These are phyloP conservation scores for Magnaporthiopsis rhizophila DNA, from an alignment of 2,329 filamentous ascomycete species.

Conservation along the genomic window DNA sequence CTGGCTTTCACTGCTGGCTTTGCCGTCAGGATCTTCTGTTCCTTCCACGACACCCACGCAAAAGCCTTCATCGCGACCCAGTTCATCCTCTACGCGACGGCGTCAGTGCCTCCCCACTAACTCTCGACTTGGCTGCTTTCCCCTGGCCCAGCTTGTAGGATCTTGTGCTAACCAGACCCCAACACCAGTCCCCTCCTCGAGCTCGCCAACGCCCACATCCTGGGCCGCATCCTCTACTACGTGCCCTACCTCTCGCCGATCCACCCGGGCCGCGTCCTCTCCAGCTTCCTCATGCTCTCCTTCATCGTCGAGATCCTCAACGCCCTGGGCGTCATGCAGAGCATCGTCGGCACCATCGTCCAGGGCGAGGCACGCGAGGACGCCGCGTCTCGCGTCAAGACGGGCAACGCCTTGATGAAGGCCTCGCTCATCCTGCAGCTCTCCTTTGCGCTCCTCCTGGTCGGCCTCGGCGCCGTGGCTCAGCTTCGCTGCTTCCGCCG, in stretches of 20 bases:
- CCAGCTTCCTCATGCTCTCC: constrained; percentile 38
- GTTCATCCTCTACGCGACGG: constrained; percentile 32
- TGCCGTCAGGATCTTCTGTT: constrained; percentile 34
- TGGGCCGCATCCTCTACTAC: constrained; percentile 53
- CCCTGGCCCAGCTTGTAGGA: too few species aligned
- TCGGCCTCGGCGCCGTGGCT: constrained; percentile 34
- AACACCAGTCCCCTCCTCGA: constrained; percentile 47
- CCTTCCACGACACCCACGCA: constrained; percentile 27
- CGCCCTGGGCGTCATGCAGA: constrained; percentile 32
- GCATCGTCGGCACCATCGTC: constrained; percentile 4
- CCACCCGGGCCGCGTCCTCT: constrained; percentile 33
- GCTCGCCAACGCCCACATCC: constrained; percentile 55
- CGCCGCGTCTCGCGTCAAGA: not conserved
- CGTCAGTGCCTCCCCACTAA: constrained; percentile 22
- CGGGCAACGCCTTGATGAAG: constrained; percentile 30
- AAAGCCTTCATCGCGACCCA: constrained; percentile 23
- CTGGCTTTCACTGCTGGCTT: constrained; percentile 36
- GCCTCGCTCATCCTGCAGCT: constrained; percentile 38
- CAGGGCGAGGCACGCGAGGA: not conserved
- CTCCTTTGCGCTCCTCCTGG: constrained; percentile 35
- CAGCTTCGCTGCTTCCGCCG: constrained; percentile 27
- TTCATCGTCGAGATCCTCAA: constrained; percentile 38
- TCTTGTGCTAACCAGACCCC: not conserved
- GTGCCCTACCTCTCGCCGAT: constrained; percentile 50
- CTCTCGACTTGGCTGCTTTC: too few species aligned